These are phyloP conservation scores for Herpetospermum pedunculosum DNA, from an alignment of 306 rosid genomes.

Conservation along the genomic window DNA sequence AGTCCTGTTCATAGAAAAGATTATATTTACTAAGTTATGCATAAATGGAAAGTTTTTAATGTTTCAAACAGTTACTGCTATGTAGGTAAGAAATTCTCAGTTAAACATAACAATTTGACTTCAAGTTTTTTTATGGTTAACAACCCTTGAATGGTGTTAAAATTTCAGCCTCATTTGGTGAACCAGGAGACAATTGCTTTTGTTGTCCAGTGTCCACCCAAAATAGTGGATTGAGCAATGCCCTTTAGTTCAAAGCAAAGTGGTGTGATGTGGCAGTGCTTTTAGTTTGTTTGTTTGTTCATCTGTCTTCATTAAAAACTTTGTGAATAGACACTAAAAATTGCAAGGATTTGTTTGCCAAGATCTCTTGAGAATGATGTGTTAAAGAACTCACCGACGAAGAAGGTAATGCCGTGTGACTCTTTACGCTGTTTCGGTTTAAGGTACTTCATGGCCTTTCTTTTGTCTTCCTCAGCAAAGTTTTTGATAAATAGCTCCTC, in stretches of 20 bases:
- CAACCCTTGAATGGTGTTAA: neutral
- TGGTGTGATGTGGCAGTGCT: slow-evolving; percentile 34
- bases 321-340: neutral
- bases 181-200: slow-evolving; percentile 35
- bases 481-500: slow-evolving; percentile 66
- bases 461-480: slow-evolving; percentile 58
- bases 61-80: neutral
- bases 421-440: slow-evolving; percentile 70
- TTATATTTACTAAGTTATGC: neutral
- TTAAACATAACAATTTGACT: neutral
- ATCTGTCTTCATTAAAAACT: neutral
- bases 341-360: neutral
- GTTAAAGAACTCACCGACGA: slow-evolving; percentile 56
- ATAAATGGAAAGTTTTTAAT: neutral
- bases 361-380: neutral
- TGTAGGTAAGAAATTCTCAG: neutral
- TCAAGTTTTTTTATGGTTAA: neutral
- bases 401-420: slow-evolving; percentile 78
- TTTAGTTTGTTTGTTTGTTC: neutral
- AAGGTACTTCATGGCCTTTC: slow-evolving; percentile 96
- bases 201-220: slow-evolving; percentile 27
- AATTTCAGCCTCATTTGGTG: neutral
- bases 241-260: slow-evolving; percentile 30
- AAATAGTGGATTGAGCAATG: slow-evolving; percentile 23
- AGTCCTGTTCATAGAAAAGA: slow-evolving; percentile 42